These are phyloP conservation scores for Cladophialophora carrionii DNA, from an alignment of 2,329 filamentous ascomycete genomes.

Conservation along the genomic window DNA sequence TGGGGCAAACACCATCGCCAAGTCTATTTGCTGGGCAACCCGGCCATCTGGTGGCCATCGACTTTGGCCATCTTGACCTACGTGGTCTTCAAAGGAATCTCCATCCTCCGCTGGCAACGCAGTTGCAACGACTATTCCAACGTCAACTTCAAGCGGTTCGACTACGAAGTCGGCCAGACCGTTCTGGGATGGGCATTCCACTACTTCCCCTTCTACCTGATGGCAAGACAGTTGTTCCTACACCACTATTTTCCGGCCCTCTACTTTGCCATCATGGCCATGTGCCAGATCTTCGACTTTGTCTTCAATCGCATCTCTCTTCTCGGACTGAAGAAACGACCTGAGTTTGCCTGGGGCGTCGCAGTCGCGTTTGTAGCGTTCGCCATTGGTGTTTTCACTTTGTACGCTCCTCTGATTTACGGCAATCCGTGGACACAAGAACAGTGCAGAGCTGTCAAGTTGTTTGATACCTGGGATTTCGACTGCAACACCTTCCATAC, in stretches of 20 bases:
- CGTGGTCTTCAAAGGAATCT: conserved; percentile 80
- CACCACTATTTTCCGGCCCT: conserved; percentile 98
- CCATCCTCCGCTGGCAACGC: conserved; percentile 90
- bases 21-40: conserved; percentile 95
- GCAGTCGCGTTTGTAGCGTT: conserved; percentile 74
- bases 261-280: conserved; percentile 87
- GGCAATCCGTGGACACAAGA: conserved; percentile 91
- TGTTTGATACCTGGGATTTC: conserved; percentile 92
- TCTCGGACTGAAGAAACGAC: conserved; percentile 69
- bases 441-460: conserved; percentile 83
- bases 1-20: conserved; percentile 94
- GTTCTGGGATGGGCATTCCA: conserved; percentile 96
- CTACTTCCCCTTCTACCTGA: conserved; percentile 98
- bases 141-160: conserved; percentile 88
- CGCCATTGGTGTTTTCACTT: conserved; percentile 73
- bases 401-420: conserved; percentile 90
- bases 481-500: conserved; percentile 93
- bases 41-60: conserved; percentile 90
- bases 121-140: conserved; percentile 84
- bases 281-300: conserved; percentile 90
- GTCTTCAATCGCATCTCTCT: conserved; percentile 71
- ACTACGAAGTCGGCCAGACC: conserved; percentile 90
- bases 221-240: conserved; percentile 96
- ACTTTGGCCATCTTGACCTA: conserved; percentile 78
- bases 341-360: conserved; percentile 72